phyloP scores from a whole-genome alignment of 2,329 filamentous ascomycete genomes.

The Ceratocystis diversiconidia region DNA sequence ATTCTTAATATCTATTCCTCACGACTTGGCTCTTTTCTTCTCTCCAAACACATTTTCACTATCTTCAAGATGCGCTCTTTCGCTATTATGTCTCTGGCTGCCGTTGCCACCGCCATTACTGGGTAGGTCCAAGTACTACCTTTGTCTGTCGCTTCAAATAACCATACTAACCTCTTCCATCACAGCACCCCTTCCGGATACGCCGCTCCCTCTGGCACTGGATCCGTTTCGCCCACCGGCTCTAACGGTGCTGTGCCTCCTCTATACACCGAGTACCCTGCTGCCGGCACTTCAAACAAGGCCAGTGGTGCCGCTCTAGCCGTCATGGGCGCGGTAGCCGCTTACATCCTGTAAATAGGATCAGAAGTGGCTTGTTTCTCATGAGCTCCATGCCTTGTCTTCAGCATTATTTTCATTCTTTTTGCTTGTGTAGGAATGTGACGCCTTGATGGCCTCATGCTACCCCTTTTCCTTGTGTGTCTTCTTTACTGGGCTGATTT shows the following conservation, averaged over 20 bases:
- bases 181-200: slow-evolving; percentile 9
- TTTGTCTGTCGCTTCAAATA: background rate
- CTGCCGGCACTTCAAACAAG: slow-evolving; percentile 13
- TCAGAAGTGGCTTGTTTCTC: background rate
- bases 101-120: slow-evolving; percentile 13
- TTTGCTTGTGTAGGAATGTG: background rate
- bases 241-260: slow-evolving; percentile 1
- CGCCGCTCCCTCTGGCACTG: background rate
- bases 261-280: slow-evolving; percentile 17
- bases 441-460: background rate
- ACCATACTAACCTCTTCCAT: background rate
- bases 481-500: too few species aligned
- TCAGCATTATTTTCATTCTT: background rate
- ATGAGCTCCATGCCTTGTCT: background rate
- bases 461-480: background rate
- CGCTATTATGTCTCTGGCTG: slow-evolving; percentile 13
- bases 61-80: slow-evolving; percentile 15
- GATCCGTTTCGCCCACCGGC: background rate
- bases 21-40: background rate
- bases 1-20: slow-evolving; percentile 13
- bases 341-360: slow-evolving; percentile 15
- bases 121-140: slow-evolving; percentile 6
- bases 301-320: slow-evolving; percentile 16
- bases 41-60: background rate
- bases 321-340: slow-evolving; percentile 13